A percentile compares a stretch with the other conserved stretches of the same genome.
Conservation (phyloP, 805 yeast species). For the Saccharomycopsis sp. region DNA sequence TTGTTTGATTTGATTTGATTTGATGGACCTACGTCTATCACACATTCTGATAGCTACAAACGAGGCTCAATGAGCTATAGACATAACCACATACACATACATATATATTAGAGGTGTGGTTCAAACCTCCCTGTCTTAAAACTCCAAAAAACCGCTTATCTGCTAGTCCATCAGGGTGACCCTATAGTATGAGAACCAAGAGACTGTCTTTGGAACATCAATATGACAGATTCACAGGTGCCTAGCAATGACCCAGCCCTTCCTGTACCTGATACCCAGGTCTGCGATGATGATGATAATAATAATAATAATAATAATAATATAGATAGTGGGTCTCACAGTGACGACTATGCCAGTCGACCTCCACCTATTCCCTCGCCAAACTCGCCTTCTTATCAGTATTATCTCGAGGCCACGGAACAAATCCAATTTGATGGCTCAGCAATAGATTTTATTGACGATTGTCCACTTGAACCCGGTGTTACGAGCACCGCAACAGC, state of each 20-base stretch:
- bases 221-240: not conserved
- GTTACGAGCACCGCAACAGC: not conserved
- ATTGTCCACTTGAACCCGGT: not conserved
- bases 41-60: no score
- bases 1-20: not conserved
- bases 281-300: not conserved
- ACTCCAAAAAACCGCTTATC: no score
- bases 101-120: no score
- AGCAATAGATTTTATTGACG: not conserved
- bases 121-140: no score
- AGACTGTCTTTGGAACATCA: not conserved
- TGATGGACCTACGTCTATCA: not conserved
- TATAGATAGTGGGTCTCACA: conserved; percentile 6
- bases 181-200: not conserved
- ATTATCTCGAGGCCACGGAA: conserved; percentile 18
- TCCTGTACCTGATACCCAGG: not conserved
- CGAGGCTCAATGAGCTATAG: no score
- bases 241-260: not conserved
- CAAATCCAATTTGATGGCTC: not conserved
- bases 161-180: no score
- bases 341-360: conserved; percentile 33
- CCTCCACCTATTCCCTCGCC: conserved; percentile 35
- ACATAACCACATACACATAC: not conserved
- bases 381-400: conserved; percentile 24
- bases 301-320: no score